Percentiles rank a stretch among this genome's conserved stretches.
Evolutionary conservation across 2,329 filamentous ascomycete species (phyloP).

Genomic region (Fusarium torulosum): DNA sequence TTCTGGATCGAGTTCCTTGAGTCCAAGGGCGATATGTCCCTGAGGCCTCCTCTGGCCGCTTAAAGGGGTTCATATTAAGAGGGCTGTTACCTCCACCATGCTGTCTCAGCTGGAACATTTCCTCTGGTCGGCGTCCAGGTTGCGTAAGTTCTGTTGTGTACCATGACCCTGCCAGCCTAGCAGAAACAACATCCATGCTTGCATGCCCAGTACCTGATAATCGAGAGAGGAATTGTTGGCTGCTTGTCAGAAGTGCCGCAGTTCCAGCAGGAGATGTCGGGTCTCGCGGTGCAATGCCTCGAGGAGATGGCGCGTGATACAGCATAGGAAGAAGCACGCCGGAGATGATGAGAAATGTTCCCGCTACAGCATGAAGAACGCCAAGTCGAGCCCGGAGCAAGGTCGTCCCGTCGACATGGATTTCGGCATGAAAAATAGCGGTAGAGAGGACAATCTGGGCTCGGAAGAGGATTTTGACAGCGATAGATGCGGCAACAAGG

Average conservation of each 20-base stretch:
- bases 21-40: constrained; percentile 48
- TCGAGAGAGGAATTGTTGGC: constrained; percentile 42
- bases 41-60: constrained; percentile 23
- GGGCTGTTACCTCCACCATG: constrained; percentile 39
- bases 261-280: constrained; percentile 48
- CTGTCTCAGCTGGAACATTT: constrained; percentile 46
- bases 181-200: constrained; percentile 40
- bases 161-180: constrained; percentile 47
- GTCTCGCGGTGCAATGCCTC: constrained; percentile 48
- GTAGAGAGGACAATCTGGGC: constrained; percentile 48
- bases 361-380: constrained; percentile 44
- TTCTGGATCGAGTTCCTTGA: constrained; percentile 29
- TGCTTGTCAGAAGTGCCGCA: constrained; percentile 44
- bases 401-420: constrained; percentile 36
- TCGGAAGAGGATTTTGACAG: constrained; percentile 43
- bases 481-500: constrained; percentile 44
- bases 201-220: constrained; percentile 44
- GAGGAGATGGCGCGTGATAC: constrained; percentile 45
- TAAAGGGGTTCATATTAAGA: constrained; percentile 23
- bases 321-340: constrained; percentile 44
- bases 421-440: constrained; percentile 43
- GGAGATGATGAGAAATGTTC: constrained; percentile 40
- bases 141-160: constrained; percentile 47
- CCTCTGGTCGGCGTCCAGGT: constrained; percentile 38
- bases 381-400: constrained; percentile 38